Evolutionary conservation across 108 stramenopile species (phyloP).

Genomic region (Skeletonema costatum): DNA sequence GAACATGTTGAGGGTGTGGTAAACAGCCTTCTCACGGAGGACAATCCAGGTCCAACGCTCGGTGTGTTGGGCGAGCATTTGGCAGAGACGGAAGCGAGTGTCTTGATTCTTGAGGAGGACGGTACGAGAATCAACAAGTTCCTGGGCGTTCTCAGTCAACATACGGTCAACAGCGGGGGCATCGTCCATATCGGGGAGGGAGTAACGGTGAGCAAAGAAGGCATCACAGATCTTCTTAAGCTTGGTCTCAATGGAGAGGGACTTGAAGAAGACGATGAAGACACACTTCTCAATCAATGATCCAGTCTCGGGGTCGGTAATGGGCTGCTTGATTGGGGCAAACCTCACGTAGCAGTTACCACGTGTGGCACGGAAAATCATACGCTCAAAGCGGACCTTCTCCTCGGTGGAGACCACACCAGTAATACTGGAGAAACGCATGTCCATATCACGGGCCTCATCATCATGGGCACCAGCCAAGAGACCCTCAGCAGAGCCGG

Average conservation of each 20-base stretch:
- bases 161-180: constrained; percentile 77
- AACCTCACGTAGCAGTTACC: constrained; percentile 98
- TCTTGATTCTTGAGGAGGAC: constrained; percentile 97
- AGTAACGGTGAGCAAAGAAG: constrained; percentile 93
- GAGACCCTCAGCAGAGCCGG: constrained; percentile 48
- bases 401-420: constrained; percentile 94
- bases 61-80: constrained; percentile 82
- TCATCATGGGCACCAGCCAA: constrained; percentile 57
- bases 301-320: constrained; percentile 88
- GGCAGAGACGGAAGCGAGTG: constrained; percentile 90
- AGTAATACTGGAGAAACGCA: constrained; percentile 95
- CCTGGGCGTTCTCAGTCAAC: constrained; percentile 88
- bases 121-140: constrained; percentile 87
- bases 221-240: constrained; percentile 98
- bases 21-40: constrained; percentile 91
- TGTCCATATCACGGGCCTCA: constrained; percentile 82
- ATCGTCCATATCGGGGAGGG: constrained; percentile 95
- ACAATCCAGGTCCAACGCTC: constrained; percentile 94
- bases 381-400: constrained; percentile 92
- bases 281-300: constrained; percentile 87
- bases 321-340: constrained; percentile 91
- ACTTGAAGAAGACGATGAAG: constrained; percentile 98
- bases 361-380: constrained; percentile 96
- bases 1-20: constrained; percentile 98
- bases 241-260: constrained; percentile 90